Percentiles rank a stretch among this genome's conserved stretches.
Conservation (phyloP, 768 basidiomycete species). For the Leucosporidium creatinivorum region DNA sequence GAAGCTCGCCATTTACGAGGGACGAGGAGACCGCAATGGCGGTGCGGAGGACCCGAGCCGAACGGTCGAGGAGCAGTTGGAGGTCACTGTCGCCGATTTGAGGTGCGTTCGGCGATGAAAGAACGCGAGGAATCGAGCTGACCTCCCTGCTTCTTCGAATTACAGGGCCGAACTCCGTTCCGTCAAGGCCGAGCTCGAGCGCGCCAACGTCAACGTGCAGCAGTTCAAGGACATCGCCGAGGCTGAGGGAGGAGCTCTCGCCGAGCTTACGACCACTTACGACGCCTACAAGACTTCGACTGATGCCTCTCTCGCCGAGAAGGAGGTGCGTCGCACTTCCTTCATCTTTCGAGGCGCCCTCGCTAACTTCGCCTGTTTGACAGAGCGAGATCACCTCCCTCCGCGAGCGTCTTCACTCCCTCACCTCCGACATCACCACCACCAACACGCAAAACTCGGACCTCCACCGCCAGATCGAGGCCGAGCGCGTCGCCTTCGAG, state of each 20-base stretch:
- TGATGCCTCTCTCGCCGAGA: conserved; percentile 59
- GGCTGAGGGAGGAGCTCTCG: conserved; percentile 69
- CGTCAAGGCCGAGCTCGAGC: conserved; percentile 65
- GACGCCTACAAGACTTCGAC: conserved; percentile 72
- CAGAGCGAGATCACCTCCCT: conserved; percentile 62
- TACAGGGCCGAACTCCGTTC: conserved; percentile 65
- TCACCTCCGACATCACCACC: conserved; percentile 51
- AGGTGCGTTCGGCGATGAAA: conserved; percentile 48
- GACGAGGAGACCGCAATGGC: conserved; percentile 46
- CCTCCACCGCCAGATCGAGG: conserved; percentile 59
- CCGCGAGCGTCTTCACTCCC: conserved; percentile 54
- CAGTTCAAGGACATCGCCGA: conserved; percentile 82
- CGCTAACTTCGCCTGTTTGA: not conserved
- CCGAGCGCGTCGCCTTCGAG: conserved; percentile 61
- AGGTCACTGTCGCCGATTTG: conserved; percentile 76
- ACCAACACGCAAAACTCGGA: conserved; percentile 53
- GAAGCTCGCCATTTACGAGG: conserved; percentile 80
- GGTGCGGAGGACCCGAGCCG: conserved; percentile 42
- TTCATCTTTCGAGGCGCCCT: not conserved
- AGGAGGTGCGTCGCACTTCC: conserved; percentile 51
- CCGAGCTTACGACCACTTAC: conserved; percentile 60
- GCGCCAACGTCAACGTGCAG: conserved; percentile 63
- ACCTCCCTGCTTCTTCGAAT: not conserved
- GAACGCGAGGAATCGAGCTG: not conserved
- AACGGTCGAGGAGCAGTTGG: conserved; percentile 67